A percentile compares a stretch with the other conserved stretches of the same genome.
These are phyloP conservation scores for Macrolepiota dolichaula DNA, from an alignment of 768 basidiomycete species.

Conservation along the genomic window DNA sequence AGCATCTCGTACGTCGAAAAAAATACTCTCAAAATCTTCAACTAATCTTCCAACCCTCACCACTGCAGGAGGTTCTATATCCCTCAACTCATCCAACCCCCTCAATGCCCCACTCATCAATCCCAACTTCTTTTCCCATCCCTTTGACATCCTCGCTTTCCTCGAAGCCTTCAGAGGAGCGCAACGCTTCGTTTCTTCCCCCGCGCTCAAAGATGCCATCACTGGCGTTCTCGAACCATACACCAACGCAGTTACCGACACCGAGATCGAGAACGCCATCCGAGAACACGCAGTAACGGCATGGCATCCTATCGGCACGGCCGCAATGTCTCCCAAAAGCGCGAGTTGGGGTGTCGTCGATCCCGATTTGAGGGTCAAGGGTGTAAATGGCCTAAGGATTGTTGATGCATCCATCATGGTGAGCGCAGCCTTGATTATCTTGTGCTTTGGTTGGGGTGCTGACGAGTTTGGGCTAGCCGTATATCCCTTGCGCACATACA, in stretches of 20 bases:
- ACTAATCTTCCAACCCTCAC: not conserved
- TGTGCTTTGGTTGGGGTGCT: not conserved
- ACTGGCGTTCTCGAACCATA: constrained; percentile 5
- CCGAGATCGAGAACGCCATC: constrained; percentile 14
- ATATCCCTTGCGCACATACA: constrained; percentile 6
- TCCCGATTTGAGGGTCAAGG: constrained; percentile 33
- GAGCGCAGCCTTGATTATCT: constrained; percentile 6
- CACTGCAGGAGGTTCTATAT: constrained; percentile 14
- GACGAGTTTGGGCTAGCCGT: not conserved
- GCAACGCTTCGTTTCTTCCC: constrained; percentile 17
- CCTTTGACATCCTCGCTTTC: constrained; percentile 21
- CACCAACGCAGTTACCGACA: not conserved
- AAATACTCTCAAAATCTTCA: not conserved
- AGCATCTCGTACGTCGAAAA: constrained; percentile 20
- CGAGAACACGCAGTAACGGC: constrained; percentile 17
- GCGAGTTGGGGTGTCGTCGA: constrained; percentile 30
- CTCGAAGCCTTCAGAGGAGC: constrained; percentile 18
- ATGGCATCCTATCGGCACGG: constrained; percentile 30
- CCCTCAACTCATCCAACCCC: constrained; percentile 36
- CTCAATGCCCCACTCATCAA: constrained; percentile 43
- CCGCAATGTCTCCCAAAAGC: constrained; percentile 24
- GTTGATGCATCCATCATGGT: constrained; percentile 36
- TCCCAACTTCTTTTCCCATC: constrained; percentile 25
- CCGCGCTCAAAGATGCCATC: constrained; percentile 14
- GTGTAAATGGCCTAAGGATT: constrained; percentile 28